These are phyloP conservation scores for Chenopodium quinoa DNA, from an alignment of 148 eudicot genomes.

Conservation along the genomic window DNA sequence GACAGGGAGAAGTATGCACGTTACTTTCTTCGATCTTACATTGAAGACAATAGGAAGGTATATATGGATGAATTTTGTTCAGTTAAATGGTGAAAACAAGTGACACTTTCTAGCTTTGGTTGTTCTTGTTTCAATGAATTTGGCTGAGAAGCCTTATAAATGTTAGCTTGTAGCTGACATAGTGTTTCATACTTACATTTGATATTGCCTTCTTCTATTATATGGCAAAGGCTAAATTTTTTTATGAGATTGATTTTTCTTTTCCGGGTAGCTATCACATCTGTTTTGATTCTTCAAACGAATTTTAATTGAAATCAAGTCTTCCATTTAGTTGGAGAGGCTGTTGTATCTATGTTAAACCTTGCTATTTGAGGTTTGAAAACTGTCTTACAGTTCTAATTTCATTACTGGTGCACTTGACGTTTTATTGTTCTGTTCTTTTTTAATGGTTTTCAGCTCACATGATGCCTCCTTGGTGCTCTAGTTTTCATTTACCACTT, in stretches of 20 bases:
- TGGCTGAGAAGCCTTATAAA: background rate
- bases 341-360: background rate
- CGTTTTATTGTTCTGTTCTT: conserved; percentile 7
- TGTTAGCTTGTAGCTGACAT: background rate
- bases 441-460: background rate
- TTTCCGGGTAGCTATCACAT: background rate
- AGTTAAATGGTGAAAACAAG: background rate
- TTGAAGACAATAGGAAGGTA: conserved; percentile 88
- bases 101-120: background rate
- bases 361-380: background rate
- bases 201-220: background rate
- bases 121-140: background rate
- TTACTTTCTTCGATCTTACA: conserved; percentile 73
- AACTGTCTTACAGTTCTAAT: background rate
- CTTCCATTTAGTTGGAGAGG: background rate
- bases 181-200: background rate
- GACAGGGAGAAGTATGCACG: conserved; percentile 68
- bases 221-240: background rate
- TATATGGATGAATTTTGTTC: background rate
- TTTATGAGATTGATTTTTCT: background rate
- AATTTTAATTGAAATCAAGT: background rate
- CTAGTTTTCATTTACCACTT: background rate
- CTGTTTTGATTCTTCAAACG: background rate
- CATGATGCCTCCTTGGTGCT: background rate
- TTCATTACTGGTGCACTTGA: background rate